These are phyloP conservation scores for Tuber borchii DNA, from an alignment of 495 filamentous ascomycete genomes.

Conservation along the genomic window DNA sequence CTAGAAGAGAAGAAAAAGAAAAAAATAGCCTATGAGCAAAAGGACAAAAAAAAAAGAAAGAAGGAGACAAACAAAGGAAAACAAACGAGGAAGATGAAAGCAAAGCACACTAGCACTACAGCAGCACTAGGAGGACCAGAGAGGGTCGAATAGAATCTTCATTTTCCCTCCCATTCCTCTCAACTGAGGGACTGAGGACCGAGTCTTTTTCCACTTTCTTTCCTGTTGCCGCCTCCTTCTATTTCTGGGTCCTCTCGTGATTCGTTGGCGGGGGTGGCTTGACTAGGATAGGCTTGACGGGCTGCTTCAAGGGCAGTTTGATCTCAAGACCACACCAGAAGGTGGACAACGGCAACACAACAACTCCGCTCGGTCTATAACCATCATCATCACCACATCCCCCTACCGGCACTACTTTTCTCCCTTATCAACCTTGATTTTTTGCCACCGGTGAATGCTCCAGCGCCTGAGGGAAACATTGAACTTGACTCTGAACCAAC, in stretches of 20 bases:
- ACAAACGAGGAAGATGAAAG: neutral
- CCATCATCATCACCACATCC: constrained; percentile 6
- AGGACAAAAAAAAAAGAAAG: neutral
- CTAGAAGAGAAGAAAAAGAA: neutral
- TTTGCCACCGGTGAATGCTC: constrained; percentile 13
- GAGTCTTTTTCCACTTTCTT: constrained; percentile 16
- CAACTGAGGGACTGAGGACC: neutral
- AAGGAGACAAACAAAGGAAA: neutral
- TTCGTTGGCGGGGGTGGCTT: constrained; percentile 22
- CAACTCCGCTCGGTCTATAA: constrained; percentile 5
- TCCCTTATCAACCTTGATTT: neutral
- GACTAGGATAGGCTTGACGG: constrained; percentile 4
- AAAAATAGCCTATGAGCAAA: neutral
- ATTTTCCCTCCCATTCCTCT: neutral
- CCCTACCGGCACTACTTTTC: neutral
- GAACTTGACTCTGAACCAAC: constrained; percentile 1
- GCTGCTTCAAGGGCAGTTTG: constrained; percentile 2
- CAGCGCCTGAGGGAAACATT: constrained; percentile 19
- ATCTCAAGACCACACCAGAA: constrained; percentile 5
- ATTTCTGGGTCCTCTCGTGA: constrained; percentile 16
- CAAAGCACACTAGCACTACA: neutral
- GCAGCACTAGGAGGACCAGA: neutral
- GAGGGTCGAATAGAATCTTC: neutral
- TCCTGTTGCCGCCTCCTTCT: constrained; percentile 12
- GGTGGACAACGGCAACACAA: constrained; percentile 3